Conservation (phyloP, 352 stramenopile genomes). For the Globisporangium ultimum region DNA sequence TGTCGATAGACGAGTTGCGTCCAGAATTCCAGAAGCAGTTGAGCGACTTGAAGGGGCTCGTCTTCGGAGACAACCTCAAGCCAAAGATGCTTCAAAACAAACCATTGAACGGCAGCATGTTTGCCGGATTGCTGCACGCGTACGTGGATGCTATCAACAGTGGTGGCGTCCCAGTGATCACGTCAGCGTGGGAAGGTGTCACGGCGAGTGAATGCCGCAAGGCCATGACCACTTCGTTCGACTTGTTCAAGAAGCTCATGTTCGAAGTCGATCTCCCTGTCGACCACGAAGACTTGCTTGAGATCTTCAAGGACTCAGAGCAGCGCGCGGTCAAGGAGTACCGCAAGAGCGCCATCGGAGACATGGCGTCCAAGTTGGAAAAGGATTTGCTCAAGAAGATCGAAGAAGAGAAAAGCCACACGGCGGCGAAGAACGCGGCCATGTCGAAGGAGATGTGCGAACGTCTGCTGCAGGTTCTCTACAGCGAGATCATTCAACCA, state of each 20-base stretch:
- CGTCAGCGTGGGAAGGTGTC: slow-evolving; percentile 83
- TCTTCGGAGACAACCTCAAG: slow-evolving; percentile 68
- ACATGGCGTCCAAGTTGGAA: slow-evolving; percentile 63
- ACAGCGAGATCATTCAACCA: slow-evolving; percentile 77
- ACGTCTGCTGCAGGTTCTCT: slow-evolving; percentile 72
- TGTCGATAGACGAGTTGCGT: slow-evolving; percentile 63
- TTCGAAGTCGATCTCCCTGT: slow-evolving; percentile 60
- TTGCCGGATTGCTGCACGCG: slow-evolving; percentile 70
- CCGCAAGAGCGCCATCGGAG: slow-evolving; percentile 58
- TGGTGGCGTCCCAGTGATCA: slow-evolving; percentile 85
- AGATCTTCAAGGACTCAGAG: slow-evolving; percentile 56
- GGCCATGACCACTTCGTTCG: slow-evolving; percentile 52
- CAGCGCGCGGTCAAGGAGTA: slow-evolving; percentile 53
- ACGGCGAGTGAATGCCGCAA: slow-evolving; percentile 80
- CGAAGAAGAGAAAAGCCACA: slow-evolving; percentile 54
- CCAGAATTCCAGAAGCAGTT: slow-evolving; percentile 79
- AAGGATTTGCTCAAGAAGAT: slow-evolving; percentile 63
- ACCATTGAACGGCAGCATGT: slow-evolving; percentile 80
- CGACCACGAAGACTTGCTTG: slow-evolving; percentile 60
- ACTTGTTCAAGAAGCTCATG: slow-evolving; percentile 63
- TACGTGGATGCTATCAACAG: slow-evolving; percentile 88
- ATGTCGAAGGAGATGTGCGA: slow-evolving; percentile 81
- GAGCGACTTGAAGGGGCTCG: slow-evolving; percentile 51
- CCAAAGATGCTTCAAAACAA: slow-evolving; percentile 86
- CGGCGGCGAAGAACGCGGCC: slow-evolving; percentile 41